A percentile compares a stretch with the other conserved stretches of the same genome.
Evolutionary conservation across 2,329 filamentous ascomycete genomes (phyloP).

Genomic region (Sporothrix sp.): DNA sequence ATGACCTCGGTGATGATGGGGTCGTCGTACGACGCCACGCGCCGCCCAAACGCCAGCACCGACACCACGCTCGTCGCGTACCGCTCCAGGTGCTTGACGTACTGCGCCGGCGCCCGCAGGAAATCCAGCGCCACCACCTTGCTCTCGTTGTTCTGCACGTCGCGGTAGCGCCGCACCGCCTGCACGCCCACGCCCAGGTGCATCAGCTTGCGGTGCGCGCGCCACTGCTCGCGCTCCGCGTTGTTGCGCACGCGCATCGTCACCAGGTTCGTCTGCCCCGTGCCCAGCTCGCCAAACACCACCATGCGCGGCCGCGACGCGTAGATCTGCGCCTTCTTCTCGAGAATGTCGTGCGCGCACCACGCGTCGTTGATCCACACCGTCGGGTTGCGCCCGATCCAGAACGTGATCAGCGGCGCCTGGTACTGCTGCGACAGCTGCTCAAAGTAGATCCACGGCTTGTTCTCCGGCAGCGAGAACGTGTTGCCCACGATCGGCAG

Average conservation of each 20-base stretch:
- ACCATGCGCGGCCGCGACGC: slow-evolving; percentile 40
- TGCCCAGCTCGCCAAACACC: slow-evolving; percentile 37
- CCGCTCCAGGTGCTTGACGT: slow-evolving; percentile 44
- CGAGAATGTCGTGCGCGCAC: slow-evolving; percentile 44
- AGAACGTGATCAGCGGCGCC: slow-evolving; percentile 43
- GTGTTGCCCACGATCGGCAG: slow-evolving; percentile 47
- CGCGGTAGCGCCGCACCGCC: slow-evolving; percentile 42
- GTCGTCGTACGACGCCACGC: slow-evolving; percentile 40
- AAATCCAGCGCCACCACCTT: slow-evolving; percentile 43
- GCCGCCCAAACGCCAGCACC: slow-evolving; percentile 47
- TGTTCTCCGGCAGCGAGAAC: slow-evolving; percentile 41
- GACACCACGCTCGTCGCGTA: slow-evolving; percentile 44
- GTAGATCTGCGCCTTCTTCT: slow-evolving; percentile 43
- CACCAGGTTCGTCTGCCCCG: slow-evolving; percentile 33
- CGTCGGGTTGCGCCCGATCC: slow-evolving; percentile 42
- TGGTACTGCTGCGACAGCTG: slow-evolving; percentile 39
- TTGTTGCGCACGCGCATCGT: slow-evolving; percentile 34
- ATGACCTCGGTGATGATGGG: slow-evolving; percentile 52
- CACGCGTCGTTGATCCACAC: slow-evolving; percentile 41
- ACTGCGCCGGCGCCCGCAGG: slow-evolving; percentile 33
- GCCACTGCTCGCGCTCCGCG: slow-evolving; percentile 34
- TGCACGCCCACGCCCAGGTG: slow-evolving; percentile 44
- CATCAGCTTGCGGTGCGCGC: slow-evolving; percentile 39
- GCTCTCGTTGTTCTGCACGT: slow-evolving; percentile 50
- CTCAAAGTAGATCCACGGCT: slow-evolving; percentile 51